A percentile compares a stretch with the other conserved stretches of the same genome.
Evolutionary conservation across 164 flowering plant species (phyloP).

Genomic region (Chloranthus sessilifolius): DNA sequence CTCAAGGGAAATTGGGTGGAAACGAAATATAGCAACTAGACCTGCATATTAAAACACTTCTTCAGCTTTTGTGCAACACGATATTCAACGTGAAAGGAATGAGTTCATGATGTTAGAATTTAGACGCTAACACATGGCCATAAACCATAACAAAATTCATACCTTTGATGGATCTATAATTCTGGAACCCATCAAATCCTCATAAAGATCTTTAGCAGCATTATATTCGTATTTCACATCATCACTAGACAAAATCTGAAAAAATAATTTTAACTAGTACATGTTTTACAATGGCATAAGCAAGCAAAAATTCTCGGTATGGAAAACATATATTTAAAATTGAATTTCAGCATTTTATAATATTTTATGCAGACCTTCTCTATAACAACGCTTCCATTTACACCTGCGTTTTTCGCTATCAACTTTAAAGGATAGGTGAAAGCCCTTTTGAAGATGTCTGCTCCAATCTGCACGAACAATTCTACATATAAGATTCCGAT

Average conservation of each 20-base stretch:
- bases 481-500: too few relatives aligned
- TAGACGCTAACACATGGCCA: too few relatives aligned
- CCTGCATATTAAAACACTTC: too few relatives aligned
- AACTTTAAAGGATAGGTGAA: constrained; percentile 58
- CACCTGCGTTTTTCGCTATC: constrained; percentile 85
- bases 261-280: too few relatives aligned
- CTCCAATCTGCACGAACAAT: constrained; percentile 74
- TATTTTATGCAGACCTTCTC: constrained; percentile 41
- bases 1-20: too few relatives aligned
- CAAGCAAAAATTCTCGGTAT: too few relatives aligned
- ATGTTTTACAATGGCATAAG: too few relatives aligned
- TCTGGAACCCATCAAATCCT: constrained; percentile 72
- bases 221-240: constrained; percentile 61
- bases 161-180: constrained; percentile 92
- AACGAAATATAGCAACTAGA: too few relatives aligned
- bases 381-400: constrained; percentile 62
- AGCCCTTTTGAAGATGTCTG: constrained; percentile 77
- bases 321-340: not conserved
- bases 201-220: constrained; percentile 69
- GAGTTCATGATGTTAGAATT: too few relatives aligned
- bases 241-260: constrained; percentile 55
- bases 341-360: not conserved
- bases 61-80: too few relatives aligned
- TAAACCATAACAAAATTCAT: too few relatives aligned
- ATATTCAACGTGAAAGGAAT: too few relatives aligned